Base-by-base conservation (phyloP, 495 filamentous ascomycete genomes). In the Cryomyces minteri region DNA sequence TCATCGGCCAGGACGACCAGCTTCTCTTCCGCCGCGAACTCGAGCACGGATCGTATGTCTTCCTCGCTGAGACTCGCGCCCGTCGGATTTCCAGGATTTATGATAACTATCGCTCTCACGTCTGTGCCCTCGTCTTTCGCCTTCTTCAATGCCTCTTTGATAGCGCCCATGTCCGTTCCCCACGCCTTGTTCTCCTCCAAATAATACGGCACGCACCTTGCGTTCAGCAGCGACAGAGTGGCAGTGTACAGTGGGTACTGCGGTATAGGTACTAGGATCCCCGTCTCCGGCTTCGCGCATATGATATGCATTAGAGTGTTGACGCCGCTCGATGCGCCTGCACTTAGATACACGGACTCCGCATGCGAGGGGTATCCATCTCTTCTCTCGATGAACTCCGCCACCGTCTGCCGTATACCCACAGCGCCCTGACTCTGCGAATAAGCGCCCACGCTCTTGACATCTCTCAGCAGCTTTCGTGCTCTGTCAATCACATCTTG, bases 161-260 rank as follows among this genome's bases (percentile, higher is more conserved):
- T 90, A n/a, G 70, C 71, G 34, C 65, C 64, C 38, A 94, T 61
- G 58, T 93, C 77, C 5, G 90, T 96, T 45, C 82, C 80, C 90
- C 90, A 98, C 12, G 73, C 69, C 59, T 76, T 74, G 44, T 73
- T 61, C 64, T 98, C 90, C 47, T 96, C 81, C 40, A 98, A 73
- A 61, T 82, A 80, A 62, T 98, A 98, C 9, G 88, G 87, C 25
- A 98, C 90, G 54, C 81, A 84, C 37, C 72, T 71, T 11, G 92
- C 85, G 62, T 94, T 76, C 49, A 94, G 70, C 11, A 98, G 65
- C 25, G 87, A 63, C 44, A 98, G 73, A 2, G 88, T 94, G 36
- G 90, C 90, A 30, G 92, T 96, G 65, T 98, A 98, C 36, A 98
- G 77, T 8, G 90, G 90, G 60, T 98, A 98, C 63, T 98, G 90